Percentiles rank a stretch among this genome's conserved stretches.
Evolutionary conservation across 2,329 filamentous ascomycete species (phyloP).

Genomic region (Nothopassalora personata): DNA sequence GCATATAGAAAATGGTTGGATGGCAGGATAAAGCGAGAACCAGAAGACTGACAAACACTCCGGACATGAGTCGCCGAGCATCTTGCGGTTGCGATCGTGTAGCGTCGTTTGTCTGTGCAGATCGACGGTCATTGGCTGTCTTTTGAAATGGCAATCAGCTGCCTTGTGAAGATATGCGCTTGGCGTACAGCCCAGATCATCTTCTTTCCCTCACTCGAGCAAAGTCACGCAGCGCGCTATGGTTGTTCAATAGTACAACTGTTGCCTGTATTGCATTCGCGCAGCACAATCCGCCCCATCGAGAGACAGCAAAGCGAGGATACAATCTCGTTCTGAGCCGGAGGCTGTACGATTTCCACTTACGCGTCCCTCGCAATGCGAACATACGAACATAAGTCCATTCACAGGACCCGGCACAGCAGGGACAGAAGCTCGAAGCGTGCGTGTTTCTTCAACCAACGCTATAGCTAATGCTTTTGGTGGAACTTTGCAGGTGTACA

Average conservation of each 20-base stretch:
- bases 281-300: too few species aligned
- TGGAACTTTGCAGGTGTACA: not conserved
- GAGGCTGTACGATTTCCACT: too few species aligned
- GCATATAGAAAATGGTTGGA: not conserved
- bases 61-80: not conserved
- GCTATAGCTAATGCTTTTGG: not conserved
- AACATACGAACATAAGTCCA: not conserved
- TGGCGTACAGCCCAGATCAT: too few species aligned
- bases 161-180: too few species aligned
- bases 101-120: not conserved
- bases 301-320: too few species aligned
- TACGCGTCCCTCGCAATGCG: not conserved
- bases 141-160: not conserved
- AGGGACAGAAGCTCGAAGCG: not conserved
- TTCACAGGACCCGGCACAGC: not conserved
- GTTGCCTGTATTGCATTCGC: too few species aligned
- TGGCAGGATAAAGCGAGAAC: not conserved
- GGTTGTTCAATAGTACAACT: too few species aligned
- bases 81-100: not conserved
- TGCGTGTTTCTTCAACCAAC: not conserved
- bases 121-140: not conserved
- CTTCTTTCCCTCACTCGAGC: too few species aligned
- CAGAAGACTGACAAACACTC: not conserved
- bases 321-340: too few species aligned
- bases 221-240: too few species aligned